These are phyloP conservation scores for Pseudogymnoascus sp. DNA, from an alignment of 2,329 filamentous ascomycete species.

Conservation along the genomic window DNA sequence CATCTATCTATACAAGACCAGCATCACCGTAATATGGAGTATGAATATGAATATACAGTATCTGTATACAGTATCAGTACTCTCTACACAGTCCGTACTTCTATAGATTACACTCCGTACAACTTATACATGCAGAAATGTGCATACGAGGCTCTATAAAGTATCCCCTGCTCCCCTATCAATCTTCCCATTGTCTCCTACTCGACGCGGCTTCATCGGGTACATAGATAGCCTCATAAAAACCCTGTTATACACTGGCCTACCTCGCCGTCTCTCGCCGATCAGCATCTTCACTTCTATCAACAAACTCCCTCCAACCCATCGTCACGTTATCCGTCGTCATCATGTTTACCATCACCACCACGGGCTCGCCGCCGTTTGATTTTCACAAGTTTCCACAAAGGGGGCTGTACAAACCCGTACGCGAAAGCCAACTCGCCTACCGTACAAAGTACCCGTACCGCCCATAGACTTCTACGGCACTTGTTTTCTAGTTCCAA, in stretches of 20 bases:
- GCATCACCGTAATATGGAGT: neutral
- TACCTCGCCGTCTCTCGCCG: neutral
- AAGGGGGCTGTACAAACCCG: neutral
- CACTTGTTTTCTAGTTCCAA: neutral
- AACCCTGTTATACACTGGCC: neutral
- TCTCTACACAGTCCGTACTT: too few relatives aligned
- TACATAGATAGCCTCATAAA: neutral
- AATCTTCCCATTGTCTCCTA: neutral
- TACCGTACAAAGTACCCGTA: slow-evolving; percentile 2
- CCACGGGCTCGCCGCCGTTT: neutral
- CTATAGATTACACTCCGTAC: too few relatives aligned
- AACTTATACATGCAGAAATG: neutral
- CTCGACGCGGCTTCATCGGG: neutral
- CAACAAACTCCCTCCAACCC: neutral
- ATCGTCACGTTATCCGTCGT: neutral
- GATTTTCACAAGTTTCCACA: neutral
- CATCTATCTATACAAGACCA: neutral
- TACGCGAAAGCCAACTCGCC: neutral
- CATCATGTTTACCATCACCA: neutral
- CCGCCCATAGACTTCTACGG: neutral
- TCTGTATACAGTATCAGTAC: neutral
- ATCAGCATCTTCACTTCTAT: neutral
- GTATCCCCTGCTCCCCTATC: neutral
- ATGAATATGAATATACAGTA: neutral
- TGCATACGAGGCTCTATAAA: neutral